Percentiles rank a stretch among this genome's conserved stretches.
Conservation (phyloP, 306 rosid species). For the Medicago ruthenica region DNA sequence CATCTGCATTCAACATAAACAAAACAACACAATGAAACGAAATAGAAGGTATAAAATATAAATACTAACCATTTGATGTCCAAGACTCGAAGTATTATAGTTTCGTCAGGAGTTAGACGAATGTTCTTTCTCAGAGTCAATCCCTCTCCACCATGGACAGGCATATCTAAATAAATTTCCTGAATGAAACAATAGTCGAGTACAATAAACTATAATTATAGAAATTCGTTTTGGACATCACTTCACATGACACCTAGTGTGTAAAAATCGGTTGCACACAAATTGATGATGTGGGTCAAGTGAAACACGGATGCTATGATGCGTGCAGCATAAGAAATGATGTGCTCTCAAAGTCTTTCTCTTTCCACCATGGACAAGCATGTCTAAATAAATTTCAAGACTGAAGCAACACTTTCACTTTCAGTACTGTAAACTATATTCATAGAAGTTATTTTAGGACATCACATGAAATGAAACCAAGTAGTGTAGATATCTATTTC, state of each 20-base stretch:
- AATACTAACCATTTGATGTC: neutral
- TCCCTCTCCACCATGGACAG: neutral
- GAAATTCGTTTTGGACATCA: constrained; percentile 1
- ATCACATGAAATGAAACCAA: too few species aligned
- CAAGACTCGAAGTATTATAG: neutral
- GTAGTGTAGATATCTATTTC: too few species aligned
- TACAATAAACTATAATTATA: neutral
- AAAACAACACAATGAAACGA: neutral
- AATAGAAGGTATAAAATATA: neutral
- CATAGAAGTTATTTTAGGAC: too few species aligned
- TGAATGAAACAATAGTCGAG: neutral
- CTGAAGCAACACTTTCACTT: too few species aligned
- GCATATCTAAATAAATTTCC: neutral
- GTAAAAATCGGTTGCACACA: neutral
- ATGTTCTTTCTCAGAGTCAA: neutral
- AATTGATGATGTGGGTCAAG: neutral
- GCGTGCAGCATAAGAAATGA: neutral
- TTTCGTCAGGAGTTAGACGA: neutral
- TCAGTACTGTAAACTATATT: too few species aligned
- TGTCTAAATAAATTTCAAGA: too few species aligned
- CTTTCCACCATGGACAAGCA: too few species aligned
- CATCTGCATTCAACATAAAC: constrained; percentile 2
- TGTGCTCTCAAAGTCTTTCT: neutral
- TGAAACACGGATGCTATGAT: neutral
- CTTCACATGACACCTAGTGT: neutral